A percentile compares a stretch with the other conserved stretches of the same genome.
These are phyloP conservation scores for Blastobotrys parvus DNA, from an alignment of 805 yeast genomes.

Conservation along the genomic window DNA sequence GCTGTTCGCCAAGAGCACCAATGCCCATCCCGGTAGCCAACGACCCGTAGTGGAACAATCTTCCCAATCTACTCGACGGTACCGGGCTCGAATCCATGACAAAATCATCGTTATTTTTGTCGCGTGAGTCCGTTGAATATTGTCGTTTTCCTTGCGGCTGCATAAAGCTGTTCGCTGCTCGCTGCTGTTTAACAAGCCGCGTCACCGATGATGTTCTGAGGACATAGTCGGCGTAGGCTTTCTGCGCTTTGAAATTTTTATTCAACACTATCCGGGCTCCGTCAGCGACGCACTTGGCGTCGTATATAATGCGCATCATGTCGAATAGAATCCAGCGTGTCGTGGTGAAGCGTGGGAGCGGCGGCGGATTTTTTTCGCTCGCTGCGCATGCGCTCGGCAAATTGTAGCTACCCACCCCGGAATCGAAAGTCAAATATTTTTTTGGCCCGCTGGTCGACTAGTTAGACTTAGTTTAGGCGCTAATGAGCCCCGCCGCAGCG, in stretches of 20 bases:
- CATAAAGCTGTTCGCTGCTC: background rate
- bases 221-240: background rate
- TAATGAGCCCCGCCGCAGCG: too few species aligned
- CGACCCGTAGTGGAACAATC: constrained; percentile 87
- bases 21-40: constrained; percentile 87
- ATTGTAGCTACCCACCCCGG: too few species aligned
- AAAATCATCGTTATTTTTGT: constrained; percentile 31
- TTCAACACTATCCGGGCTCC: background rate
- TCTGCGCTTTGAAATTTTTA: background rate
- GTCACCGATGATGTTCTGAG: constrained; percentile 1
- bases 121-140: constrained; percentile 18
- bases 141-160: background rate
- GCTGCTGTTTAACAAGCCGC: background rate
- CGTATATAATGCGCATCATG: too few species aligned
- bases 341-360: too few species aligned
- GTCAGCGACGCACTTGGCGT: constrained; percentile 3
- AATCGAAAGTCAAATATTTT: too few species aligned
- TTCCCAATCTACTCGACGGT: constrained; percentile 78
- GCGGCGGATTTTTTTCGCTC: too few species aligned
- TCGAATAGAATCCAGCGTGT: too few species aligned
- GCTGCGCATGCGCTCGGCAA: too few species aligned
- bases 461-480: too few species aligned
- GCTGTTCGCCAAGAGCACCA: constrained; percentile 71
- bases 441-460: too few species aligned
- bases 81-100: constrained; percentile 60